phyloP scores from a whole-genome alignment of 1,139 yeast species.

The Lizanozyma gosingica region DNA sequence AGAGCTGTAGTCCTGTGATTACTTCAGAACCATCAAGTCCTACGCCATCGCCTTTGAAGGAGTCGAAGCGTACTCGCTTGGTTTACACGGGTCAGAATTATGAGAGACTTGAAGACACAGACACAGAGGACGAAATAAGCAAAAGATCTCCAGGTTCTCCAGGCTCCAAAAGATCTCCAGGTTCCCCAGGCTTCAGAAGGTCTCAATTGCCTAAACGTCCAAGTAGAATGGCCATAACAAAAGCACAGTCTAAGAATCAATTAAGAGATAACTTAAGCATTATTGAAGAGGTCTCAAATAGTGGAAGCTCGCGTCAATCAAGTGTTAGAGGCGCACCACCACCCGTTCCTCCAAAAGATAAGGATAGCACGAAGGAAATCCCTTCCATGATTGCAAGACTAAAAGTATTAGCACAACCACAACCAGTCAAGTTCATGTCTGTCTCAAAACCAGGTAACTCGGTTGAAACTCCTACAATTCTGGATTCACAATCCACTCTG shows the following conservation, averaged over 20 bases:
- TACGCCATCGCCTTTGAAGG: not conserved
- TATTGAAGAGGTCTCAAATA: constrained; percentile 31
- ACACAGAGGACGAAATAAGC: not conserved
- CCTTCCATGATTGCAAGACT: not conserved
- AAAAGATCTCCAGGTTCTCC: not conserved
- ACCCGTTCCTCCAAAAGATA: not conserved
- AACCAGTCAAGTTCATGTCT: not conserved
- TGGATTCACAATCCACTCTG: not conserved
- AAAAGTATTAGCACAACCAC: not conserved
- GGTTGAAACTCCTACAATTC: not conserved
- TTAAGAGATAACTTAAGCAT: constrained; percentile 29
- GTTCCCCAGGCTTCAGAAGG: not conserved
- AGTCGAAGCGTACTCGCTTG: constrained; percentile 9
- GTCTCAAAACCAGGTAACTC: not conserved
- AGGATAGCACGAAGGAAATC: not conserved
- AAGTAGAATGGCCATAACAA: not conserved
- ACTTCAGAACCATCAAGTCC: not conserved
- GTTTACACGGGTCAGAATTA: constrained; percentile 31
- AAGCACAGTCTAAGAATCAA: not conserved
- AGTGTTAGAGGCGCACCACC: not conserved
- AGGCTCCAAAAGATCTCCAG: not conserved
- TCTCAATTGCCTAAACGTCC: not conserved
- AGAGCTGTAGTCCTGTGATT: not conserved
- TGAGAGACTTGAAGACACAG: constrained; percentile 22
- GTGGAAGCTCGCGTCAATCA: constrained; percentile 14